Base-by-base conservation (phyloP, 257 asterid species). In the Hygrophila difformis region DNA sequence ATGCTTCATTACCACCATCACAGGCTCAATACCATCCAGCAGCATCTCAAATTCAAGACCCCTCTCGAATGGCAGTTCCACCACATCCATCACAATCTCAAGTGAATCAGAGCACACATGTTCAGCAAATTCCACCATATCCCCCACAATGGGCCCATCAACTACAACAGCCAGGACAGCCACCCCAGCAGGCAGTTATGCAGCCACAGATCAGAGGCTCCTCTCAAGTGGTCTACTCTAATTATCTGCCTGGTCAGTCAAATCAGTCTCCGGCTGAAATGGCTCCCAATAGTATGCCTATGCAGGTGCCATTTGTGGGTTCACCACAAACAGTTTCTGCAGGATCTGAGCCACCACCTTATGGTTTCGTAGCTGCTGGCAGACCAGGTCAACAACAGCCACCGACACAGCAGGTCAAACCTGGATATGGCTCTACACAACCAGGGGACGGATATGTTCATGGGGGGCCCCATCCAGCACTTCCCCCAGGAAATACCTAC, bases 61-160 rank as follows among this genome's bases (percentile, higher is more conserved):
- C 51, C 20, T 67, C 88, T 1, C 66, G 82, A 60, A 47, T 69
- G 58, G 39, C 37, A 1, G 37, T 3, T 44, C 31, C 71, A 35
- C 82, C 77, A 15, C 91, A 60, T 43, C 80, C 74, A 1, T 28
- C 74, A 2, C 93, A 76, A 51, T 35, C 91, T 43, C 98, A 81
- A 68, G 65, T 61, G 40, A 77, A 73, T 49, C 89, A 65, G 66
- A 44, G 63, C 46, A 55, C 77, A 37, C 97, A 75, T 54, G 57
- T 67, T 34, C 87, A 71, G 62, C 59, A 76, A 6, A 24, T 57
- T 17, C n/a, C n/a, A n/a, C 72, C 76, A 5, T 80, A 86, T 67
- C 92, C 68, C 51, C 88, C 71, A 47, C 99, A 76, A 52, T 91
- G 96, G 98, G 38, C 76, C 48, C 93, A 61, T 57, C 94, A 74